phyloP scores from a whole-genome alignment of 2,329 filamentous ascomycete species.

The Zymoseptoria ardabiliae region DNA sequence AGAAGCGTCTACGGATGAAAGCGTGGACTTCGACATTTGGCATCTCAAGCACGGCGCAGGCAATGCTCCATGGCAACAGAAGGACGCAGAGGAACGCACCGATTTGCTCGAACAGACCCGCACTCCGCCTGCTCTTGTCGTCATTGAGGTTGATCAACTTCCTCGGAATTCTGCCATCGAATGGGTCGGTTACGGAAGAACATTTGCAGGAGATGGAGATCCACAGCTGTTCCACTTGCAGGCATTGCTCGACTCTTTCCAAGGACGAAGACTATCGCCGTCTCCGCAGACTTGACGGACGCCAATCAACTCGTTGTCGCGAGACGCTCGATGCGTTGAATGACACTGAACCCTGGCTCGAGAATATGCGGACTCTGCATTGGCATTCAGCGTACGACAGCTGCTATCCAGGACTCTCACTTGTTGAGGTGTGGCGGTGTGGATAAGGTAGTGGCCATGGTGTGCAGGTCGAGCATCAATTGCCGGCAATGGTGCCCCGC shows the following conservation, averaged over 20 bases:
- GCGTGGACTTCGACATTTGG: slow-evolving; percentile 57
- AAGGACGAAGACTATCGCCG: not conserved
- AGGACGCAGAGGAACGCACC: slow-evolving; percentile 27
- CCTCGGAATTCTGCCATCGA: slow-evolving; percentile 70
- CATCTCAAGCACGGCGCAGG: slow-evolving; percentile 47
- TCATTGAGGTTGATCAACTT: slow-evolving; percentile 67
- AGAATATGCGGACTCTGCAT: not conserved
- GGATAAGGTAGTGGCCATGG: not conserved
- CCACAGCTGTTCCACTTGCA: slow-evolving; percentile 12
- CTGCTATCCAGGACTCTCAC: not conserved
- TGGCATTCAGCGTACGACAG: not conserved
- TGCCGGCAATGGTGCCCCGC: not conserved
- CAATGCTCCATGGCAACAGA: slow-evolving; percentile 19
- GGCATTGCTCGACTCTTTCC: slow-evolving; percentile 14
- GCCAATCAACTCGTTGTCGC: not conserved
- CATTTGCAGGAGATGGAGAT: not conserved
- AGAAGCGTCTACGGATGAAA: slow-evolving; percentile 45
- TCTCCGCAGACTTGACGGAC: not conserved
- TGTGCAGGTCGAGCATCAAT: not conserved
- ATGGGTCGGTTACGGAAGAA: slow-evolving; percentile 48
- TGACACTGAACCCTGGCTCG: not conserved
- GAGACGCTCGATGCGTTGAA: not conserved
- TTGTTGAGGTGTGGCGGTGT: no score
- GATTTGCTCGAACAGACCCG: slow-evolving; percentile 13
- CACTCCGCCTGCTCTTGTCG: slow-evolving; percentile 58